Evolutionary conservation across 371 early-diverging fungal species (phyloP).

Genomic region (Rhizopus arrhizus): DNA sequence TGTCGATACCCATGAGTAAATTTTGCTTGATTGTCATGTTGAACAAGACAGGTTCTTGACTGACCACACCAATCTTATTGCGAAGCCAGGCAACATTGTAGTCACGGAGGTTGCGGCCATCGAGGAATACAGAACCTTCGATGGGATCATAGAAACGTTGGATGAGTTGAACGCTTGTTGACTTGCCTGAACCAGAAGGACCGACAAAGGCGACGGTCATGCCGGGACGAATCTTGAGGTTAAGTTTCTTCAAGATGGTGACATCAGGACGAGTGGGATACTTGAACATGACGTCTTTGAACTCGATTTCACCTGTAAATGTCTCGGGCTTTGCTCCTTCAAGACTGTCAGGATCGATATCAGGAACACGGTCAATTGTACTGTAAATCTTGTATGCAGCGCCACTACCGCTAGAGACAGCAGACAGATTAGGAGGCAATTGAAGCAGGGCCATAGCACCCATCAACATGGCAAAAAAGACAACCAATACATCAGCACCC

Average conservation of each 20-base stretch:
- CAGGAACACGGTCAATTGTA: conserved; percentile 76
- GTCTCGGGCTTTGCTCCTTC: conserved; percentile 56
- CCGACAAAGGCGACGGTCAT: conserved; percentile 81
- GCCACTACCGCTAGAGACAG: conserved; percentile 66
- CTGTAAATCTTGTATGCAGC: conserved; percentile 72
- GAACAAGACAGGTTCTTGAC: conserved; percentile 90
- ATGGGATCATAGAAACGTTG: conserved; percentile 89
- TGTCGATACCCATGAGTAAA: conserved; percentile 65
- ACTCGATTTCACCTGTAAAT: conserved; percentile 69
- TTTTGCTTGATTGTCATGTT: conserved; percentile 82
- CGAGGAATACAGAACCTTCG: conserved; percentile 65
- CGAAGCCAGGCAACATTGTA: conserved; percentile 76
- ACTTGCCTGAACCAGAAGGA: conserved; percentile 80
- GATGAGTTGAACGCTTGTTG: conserved; percentile 84
- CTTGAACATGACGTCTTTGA: conserved; percentile 67
- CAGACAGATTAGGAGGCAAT: conserved; percentile 63
- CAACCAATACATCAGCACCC: conserved; percentile 61
- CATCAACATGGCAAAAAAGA: conserved; percentile 74
- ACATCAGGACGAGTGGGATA: conserved; percentile 80
- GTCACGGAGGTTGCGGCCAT: conserved; percentile 70
- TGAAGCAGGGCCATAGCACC: conserved; percentile 53
- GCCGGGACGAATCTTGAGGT: conserved; percentile 69
- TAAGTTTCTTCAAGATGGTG: conserved; percentile 64
- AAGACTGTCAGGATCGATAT: conserved; percentile 61
- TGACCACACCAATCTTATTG: conserved; percentile 80